phyloP scores from a whole-genome alignment of 129 eudicot species.

The Dittrichia graveolens region DNA sequence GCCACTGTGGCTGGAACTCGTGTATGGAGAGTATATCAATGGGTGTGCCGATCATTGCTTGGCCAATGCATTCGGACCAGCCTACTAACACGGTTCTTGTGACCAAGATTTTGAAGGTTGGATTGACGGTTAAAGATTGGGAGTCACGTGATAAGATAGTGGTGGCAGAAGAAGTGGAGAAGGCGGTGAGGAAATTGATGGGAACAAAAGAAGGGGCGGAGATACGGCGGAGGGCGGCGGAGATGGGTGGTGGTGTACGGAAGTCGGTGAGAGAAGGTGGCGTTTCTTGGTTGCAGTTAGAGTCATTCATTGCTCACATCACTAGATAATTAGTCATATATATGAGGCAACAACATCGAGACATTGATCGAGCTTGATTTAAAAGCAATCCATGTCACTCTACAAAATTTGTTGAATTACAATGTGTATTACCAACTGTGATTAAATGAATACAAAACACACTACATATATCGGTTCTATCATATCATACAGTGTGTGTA shows the following conservation, averaged over 20 bases:
- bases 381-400: no score
- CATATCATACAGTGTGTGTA: no score
- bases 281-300: conserved; percentile 35
- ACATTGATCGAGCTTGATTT: not conserved
- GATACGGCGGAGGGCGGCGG: conserved; percentile 42
- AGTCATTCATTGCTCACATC: conserved; percentile 47
- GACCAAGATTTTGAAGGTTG: conserved; percentile 43
- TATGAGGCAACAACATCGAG: no score
- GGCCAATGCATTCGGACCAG: conserved; percentile 88
- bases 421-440: no score
- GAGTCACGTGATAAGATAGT: conserved; percentile 28
- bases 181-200: conserved; percentile 45
- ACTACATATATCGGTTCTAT: no score
- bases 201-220: conserved; percentile 45
- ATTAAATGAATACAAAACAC: no score
- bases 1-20: conserved; percentile 84
- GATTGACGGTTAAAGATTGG: conserved; percentile 45
- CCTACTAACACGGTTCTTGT: conserved; percentile 48
- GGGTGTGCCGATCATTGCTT: conserved; percentile 70
- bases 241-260: conserved; percentile 28
- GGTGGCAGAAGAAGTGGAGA: conserved; percentile 22
- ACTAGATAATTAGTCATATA: conserved; percentile 21
- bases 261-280: conserved; percentile 39
- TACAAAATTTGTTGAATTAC: no score
- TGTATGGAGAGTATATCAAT: conserved; percentile 64